Base-by-base conservation (phyloP, 768 basidiomycete species). In the Mycena latifolia region DNA sequence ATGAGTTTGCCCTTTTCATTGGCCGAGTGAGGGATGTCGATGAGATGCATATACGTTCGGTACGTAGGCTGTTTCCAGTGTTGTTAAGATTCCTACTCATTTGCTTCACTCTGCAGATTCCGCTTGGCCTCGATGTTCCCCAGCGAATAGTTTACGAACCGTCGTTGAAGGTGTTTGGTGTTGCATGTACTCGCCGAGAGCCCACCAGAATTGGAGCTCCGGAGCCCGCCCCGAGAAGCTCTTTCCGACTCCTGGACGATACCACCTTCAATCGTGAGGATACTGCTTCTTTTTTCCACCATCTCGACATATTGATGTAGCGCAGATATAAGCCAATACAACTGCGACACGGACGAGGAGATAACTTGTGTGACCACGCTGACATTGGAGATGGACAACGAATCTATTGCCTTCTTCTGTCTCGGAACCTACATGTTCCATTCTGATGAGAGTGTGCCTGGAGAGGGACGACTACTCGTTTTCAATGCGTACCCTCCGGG, bases 11-110 rank as follows among this genome's bases (percentile, higher is more conserved):
- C 0, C 76, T 96, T 18, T 77, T 86, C 52, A 86, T 97, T 48
- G 95, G 94, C 10, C 79, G 79, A 7, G 84, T 94, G 15, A 79
- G 81, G 33, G 85, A 91, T 64, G 80, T 94, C 14, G 88, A 92
- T 67, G 93, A 92, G 75, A 83, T 95, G 75, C 92, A 96, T 71
- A 88, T 96, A 50, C 88, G 89, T 61, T 86, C 93, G 37, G 94
- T 94, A 29, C 18, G 75, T 67, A 86, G 66, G 33, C 43, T 50
- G 20, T 20, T 28, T 20, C 22, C n/a, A n/a, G n/a, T n/a, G 17
- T 1, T 47, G 18, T 48, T 60, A 54, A 47, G 64, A 37, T 24
- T 27, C 31, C 55, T 55, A 56, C 39, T 66, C 24, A 70, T 43
- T 57, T 33, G 37, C 37, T n/a, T n/a, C n/a, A n/a, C 43, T 33